Evolutionary conservation across 805 yeast species (phyloP).

Genomic region (Tetrapisispora fleetii): DNA sequence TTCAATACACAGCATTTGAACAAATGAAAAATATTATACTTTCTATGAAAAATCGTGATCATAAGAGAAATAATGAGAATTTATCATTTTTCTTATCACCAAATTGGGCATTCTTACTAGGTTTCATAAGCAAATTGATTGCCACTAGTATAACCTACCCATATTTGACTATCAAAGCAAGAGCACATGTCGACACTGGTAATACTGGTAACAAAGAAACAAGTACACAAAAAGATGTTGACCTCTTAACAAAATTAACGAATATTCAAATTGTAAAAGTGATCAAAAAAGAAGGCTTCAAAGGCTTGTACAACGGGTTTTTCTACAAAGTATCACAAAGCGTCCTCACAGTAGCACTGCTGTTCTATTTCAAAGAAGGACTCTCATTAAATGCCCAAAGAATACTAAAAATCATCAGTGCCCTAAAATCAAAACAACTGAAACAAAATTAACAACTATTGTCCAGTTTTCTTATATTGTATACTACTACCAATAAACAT

Average conservation of each 20-base stretch:
- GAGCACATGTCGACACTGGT: conserved; percentile 59
- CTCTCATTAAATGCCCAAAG: conserved; percentile 50
- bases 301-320: conserved; percentile 74
- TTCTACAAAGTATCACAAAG: conserved; percentile 72
- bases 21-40: conserved; percentile 63
- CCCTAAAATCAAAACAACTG: neutral
- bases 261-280: conserved; percentile 42
- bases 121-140: conserved; percentile 80
- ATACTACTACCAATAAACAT: neutral
- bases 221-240: neutral
- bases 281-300: conserved; percentile 58
- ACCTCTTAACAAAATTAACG: neutral
- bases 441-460: neutral
- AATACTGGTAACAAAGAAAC: conserved; percentile 7
- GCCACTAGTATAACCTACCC: conserved; percentile 92
- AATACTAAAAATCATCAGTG: conserved; percentile 35
- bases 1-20: conserved; percentile 87
- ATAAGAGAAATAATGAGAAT: conserved; percentile 17
- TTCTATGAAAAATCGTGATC: conserved; percentile 33
- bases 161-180: conserved; percentile 77
- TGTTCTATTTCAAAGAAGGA: conserved; percentile 86
- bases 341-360: conserved; percentile 78
- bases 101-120: conserved; percentile 70
- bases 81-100: conserved; percentile 39
- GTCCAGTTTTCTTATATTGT: neutral